These are phyloP conservation scores for Haplosporangium sp. DNA, from an alignment of 371 early-diverging fungal genomes.

Conservation along the genomic window DNA sequence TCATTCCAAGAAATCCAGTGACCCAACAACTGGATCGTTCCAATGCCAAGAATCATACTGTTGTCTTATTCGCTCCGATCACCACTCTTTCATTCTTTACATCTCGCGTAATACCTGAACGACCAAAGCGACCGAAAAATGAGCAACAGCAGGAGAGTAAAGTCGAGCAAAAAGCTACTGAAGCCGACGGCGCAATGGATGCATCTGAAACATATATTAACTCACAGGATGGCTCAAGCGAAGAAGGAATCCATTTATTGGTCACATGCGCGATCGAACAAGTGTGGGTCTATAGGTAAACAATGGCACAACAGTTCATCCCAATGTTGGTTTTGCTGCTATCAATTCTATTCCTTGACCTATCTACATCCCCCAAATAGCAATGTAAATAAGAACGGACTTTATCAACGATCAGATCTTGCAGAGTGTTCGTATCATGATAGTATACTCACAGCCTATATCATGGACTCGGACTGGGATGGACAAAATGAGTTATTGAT, in stretches of 20 bases:
- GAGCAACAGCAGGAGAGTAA: not conserved
- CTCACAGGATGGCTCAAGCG: slow-evolving; percentile 4
- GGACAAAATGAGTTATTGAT: slow-evolving; percentile 77
- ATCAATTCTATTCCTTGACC: too few relatives aligned
- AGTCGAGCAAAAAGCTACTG: not conserved
- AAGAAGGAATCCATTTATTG: slow-evolving; percentile 61
- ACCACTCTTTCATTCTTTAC: slow-evolving; percentile 36
- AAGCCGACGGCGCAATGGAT: not conserved
- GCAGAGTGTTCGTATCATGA: slow-evolving; percentile 72
- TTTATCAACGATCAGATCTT: slow-evolving; percentile 58
- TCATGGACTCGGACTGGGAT: slow-evolving; percentile 82
- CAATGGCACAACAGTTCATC: not conserved
- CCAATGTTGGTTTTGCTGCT: not conserved
- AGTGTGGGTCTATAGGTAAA: slow-evolving; percentile 68
- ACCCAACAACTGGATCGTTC: slow-evolving; percentile 46
- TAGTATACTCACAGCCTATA: slow-evolving; percentile 76
- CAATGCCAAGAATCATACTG: slow-evolving; percentile 27
- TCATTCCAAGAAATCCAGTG: slow-evolving; percentile 63
- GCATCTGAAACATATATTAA: not conserved
- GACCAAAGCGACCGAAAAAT: slow-evolving; percentile 14
- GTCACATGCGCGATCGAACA: slow-evolving; percentile 76
- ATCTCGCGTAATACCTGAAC: slow-evolving; percentile 40
- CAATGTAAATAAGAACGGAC: slow-evolving; percentile 59
- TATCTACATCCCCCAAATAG: slow-evolving; percentile 15
- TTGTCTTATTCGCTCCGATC: slow-evolving; percentile 49